Base-by-base conservation (phyloP, 2,329 filamentous ascomycete genomes). In the Volutella citrinella region DNA sequence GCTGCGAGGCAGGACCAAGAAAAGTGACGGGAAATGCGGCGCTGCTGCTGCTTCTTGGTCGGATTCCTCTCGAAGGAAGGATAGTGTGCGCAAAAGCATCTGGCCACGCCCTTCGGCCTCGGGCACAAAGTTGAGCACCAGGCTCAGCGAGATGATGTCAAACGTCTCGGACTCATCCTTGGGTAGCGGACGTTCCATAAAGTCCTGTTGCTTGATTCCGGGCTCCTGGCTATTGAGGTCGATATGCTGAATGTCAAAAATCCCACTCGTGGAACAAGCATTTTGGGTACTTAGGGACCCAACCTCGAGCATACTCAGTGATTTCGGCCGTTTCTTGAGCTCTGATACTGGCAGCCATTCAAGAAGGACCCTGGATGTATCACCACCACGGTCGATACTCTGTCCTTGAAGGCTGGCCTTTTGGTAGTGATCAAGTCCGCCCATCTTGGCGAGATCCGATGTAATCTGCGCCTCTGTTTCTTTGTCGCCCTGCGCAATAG, bases 71-170 rank as follows among this genome's bases (percentile, higher is more conserved):
- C 64, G 75, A 27, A 95, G 66, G 54, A 95, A 95, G 14, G 76
- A 64, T 11, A 83, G 70, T 20, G 84, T 89, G 24, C 86, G 78
- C 32, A 76, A 70, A 33, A 98, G 74, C 93, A 98, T 98, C 38
- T 86, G 77, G 3, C 93, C 93, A 49, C 90, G 76, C 5, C 72
- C 76, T 19, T 65, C 64, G 4, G 88, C 75, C 48, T 90, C 82
- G 0, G 91, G 87, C 4, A 97, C 90, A 55, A 89, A 98, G 61
- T 98, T 98, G 43, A 98, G 71, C 6, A 98, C 93, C 33, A 98
- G 68, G 8, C 89, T 95, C 16, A 98, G 70, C 30, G 89, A 95
- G 52, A 98, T 83, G 32, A 97, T 78, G 57, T 98, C 87, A 57
- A 97, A 97, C 15, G 69, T 69, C 24, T 89, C 80, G 1, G 66